Evolutionary conservation across 352 stramenopile genomes (phyloP).

Genomic region (Globisporangium alternatum): DNA sequence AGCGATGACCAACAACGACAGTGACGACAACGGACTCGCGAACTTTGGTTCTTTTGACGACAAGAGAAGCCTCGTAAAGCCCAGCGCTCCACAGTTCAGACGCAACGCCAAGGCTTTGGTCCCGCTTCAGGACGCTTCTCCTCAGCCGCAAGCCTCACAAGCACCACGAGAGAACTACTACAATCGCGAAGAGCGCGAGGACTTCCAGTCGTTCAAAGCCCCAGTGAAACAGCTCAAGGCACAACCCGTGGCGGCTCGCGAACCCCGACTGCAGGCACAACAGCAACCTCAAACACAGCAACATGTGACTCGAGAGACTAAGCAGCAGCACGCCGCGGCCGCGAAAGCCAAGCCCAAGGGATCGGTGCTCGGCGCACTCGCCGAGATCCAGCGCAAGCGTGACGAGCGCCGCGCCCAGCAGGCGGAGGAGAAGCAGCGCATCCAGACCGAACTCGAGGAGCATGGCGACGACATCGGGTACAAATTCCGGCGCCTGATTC

Average conservation of each 20-base stretch:
- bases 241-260: neutral
- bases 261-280: neutral
- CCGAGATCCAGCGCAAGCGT: slow-evolving; percentile 71
- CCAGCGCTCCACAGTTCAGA: neutral
- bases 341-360: slow-evolving; percentile 33
- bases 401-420: slow-evolving; percentile 54
- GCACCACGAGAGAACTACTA: slow-evolving; percentile 12
- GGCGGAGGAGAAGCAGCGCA: slow-evolving; percentile 62
- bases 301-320: slow-evolving; percentile 15
- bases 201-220: slow-evolving; percentile 17
- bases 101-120: neutral
- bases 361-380: slow-evolving; percentile 50
- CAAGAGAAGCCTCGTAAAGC: slow-evolving; percentile 1
- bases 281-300: slow-evolving; percentile 2
- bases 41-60: neutral
- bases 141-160: neutral
- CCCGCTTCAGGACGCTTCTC: neutral
- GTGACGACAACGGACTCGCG: neutral
- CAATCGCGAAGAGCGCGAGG: slow-evolving; percentile 8
- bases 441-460: slow-evolving; percentile 56
- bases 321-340: slow-evolving; percentile 24
- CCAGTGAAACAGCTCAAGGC: slow-evolving; percentile 12
- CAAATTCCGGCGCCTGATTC: slow-evolving; percentile 72
- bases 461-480: slow-evolving; percentile 73
- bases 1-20: neutral